Base-by-base conservation (phyloP, 2,329 filamentous ascomycete species). In the Elsinoe arachidis region DNA sequence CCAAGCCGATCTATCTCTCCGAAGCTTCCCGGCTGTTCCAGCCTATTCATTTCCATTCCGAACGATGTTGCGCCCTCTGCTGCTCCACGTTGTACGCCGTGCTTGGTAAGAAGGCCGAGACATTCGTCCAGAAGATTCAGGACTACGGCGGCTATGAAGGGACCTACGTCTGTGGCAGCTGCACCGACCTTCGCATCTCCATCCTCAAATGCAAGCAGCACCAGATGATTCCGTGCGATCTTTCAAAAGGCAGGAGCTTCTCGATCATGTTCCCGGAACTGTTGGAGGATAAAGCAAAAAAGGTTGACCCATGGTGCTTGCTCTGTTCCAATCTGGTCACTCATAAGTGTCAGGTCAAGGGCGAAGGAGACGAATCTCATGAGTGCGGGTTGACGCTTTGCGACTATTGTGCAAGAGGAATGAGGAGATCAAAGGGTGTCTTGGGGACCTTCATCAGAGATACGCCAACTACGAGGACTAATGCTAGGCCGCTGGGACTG, bases 321-420 rank as follows among this genome's bases (percentile, higher is more conserved):
- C 49, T 78, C 1, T 78, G 76, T 54, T 68, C 69, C 2, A 64
- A 64, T 10, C 68, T 72, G 1, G 75, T 73, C 0, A 66, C 66
- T 2, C 71, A 69, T 37, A 62, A 63, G 17, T 78, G 74, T 58
- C 58, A 39, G 3, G 54, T 47, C 11, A 58, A 57, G 30, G 57
- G 38, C 5, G 23, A 37, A 15, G 56, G 55, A 6, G 26, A 33
- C 14, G 19, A 30, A 9, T 5, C 26, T 30, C 23, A 14, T 63
- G 67, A n/a, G 2, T 73, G 70, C 60, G 69, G 70, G 3, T 51
- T 72, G 2, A 54, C 56, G 46, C 61, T 72, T 11, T 72, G 70
- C 58, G 61, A 63, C 51, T 46, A 43, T 1, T 72, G 70, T 55
- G 65, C 61, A 19, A 34, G 59, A 1, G 59, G 7, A 54, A 58